These are phyloP conservation scores for Plantago coronopus DNA, from an alignment of 305 asterid species.

Conservation along the genomic window DNA sequence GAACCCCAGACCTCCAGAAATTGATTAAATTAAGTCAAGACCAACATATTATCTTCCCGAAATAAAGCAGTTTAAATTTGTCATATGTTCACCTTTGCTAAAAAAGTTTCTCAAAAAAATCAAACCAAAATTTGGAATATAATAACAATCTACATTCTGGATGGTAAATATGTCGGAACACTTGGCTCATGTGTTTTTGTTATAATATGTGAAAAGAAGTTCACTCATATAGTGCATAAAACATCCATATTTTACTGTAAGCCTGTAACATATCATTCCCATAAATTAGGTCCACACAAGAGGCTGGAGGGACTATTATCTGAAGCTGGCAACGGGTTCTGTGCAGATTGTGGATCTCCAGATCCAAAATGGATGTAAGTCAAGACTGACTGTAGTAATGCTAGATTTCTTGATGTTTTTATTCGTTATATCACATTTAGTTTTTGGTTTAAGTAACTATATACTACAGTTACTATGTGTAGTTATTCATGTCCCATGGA, in stretches of 20 bases:
- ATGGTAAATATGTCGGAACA: no score
- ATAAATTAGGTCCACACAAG: slow-evolving; percentile 48
- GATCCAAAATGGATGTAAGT: slow-evolving; percentile 99
- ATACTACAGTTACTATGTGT: no score
- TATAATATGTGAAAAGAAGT: neutral
- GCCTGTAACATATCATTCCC: slow-evolving; percentile 11
- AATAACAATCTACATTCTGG: no score
- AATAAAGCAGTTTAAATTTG: no score
- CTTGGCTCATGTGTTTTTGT: neutral
- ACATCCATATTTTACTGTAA: slow-evolving; percentile 15
- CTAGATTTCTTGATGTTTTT: slow-evolving; percentile 3
- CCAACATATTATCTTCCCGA: no score
- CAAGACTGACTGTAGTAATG: neutral
- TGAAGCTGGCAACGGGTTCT: slow-evolving; percentile 63
- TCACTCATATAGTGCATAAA: slow-evolving; percentile 7
- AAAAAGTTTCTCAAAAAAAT: no score
- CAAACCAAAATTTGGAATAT: no score
- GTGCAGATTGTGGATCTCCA: slow-evolving; percentile 95
- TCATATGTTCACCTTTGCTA: no score
- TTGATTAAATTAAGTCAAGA: no score
- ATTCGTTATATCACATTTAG: neutral
- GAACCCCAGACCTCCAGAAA: no score
- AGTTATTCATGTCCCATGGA: no score
- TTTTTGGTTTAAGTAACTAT: no score
- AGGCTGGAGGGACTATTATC: slow-evolving; percentile 66